Base-by-base conservation (phyloP, 345 rosid species). In the Melastoma malabathricum region DNA sequence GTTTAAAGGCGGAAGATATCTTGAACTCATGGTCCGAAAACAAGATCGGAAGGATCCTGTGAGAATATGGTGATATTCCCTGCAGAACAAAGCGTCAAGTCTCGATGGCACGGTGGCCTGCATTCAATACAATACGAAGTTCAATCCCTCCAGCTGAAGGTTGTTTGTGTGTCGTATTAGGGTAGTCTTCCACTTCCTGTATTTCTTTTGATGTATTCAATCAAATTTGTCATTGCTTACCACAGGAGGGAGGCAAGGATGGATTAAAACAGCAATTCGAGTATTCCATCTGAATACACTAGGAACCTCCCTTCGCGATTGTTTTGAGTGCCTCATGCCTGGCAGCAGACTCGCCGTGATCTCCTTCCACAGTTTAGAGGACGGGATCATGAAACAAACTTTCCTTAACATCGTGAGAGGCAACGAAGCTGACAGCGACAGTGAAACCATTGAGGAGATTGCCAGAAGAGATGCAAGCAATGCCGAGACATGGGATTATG, bases 301-400 rank as follows among this genome's bases (percentile, higher is more conserved):
- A 55, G 80, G 81, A 64, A 71, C 77, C 59, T 66, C 98, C 15
- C 84, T 82, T 23, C 56, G 70, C 61, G 72, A 78, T 51, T 72
- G 80, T 50, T 90, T 83, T 18, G 86, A 77, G 31, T 80, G 89
- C 64, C 96, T 90, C 47, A 75, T 88, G 0, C 89, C 98, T 5
- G 89, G 89, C 16, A 94, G 98, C 52, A 75, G 98, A 60, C 79
- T 86, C 39, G 98, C 96, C 45, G 92, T 86, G 47, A 83, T 86
- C 52, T 80, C 96, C 48, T 90, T 90, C 64, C 98, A 90, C 72
- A 90, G 94, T 78, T 72, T 90, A 64, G 98, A 90, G 65, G 96
- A 86, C 74, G 75, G 96, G 51, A 83, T 90, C 39, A 96, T 86
- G 3, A 86, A 90, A 66, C 86, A 83, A 73, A 72, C 92, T 4